Conservation (phyloP, 306 rosid genomes). For the Leucaena leucocephala region DNA sequence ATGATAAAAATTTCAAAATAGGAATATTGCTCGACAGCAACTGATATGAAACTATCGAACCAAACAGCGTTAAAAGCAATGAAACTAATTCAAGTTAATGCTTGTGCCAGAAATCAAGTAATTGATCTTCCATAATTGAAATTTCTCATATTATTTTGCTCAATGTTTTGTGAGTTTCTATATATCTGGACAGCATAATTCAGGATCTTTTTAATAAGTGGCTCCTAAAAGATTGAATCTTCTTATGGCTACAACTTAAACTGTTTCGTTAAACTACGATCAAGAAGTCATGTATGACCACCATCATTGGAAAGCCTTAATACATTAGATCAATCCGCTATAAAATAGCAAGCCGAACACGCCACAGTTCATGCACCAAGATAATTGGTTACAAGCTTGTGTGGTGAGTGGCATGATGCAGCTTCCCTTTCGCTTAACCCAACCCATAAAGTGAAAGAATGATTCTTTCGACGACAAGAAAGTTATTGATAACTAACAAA, state of each 20-base stretch:
- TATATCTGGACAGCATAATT: not conserved
- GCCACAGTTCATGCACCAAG: not conserved
- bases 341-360: not conserved
- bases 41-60: not conserved
- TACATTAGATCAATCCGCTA: not conserved
- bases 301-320: constrained; percentile 5
- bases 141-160: not conserved
- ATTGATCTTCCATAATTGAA: not conserved
- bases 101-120: not conserved
- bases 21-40: not conserved
- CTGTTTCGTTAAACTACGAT: not conserved
- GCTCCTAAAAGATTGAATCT: not conserved
- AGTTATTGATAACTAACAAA: not conserved
- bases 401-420: not conserved
- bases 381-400: not conserved
- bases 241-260: not conserved
- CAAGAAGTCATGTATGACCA: not conserved
- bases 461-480: not conserved
- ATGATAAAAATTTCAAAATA: not conserved
- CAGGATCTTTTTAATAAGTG: not conserved
- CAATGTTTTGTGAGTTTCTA: not conserved
- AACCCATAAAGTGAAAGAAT: not conserved
- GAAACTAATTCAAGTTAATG: constrained; percentile 3
- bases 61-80: not conserved
- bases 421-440: not conserved